Conservation (phyloP, 768 basidiomycete genomes). For the Guyanaporus albipodus region DNA sequence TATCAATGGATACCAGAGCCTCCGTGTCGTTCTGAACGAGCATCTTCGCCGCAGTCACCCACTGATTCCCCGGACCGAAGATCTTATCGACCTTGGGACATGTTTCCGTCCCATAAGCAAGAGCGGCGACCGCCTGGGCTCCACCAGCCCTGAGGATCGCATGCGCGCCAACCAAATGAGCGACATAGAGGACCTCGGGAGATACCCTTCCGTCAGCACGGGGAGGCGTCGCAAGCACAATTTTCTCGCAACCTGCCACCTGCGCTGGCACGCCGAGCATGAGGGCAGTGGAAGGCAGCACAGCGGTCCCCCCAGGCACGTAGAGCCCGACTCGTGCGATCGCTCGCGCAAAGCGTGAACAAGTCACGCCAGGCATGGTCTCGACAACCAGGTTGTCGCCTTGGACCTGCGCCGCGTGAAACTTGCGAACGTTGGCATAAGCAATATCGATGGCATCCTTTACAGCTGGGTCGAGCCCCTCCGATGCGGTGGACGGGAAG, state of each 20-base stretch:
- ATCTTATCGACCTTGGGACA: constrained; percentile 99
- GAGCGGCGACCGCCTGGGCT: constrained; percentile 91
- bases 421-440: constrained; percentile 86
- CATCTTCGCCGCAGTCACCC: constrained; percentile 99
- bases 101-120: constrained; percentile 94
- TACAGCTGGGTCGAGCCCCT: constrained; percentile 59
- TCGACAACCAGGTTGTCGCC: constrained; percentile 73
- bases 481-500: constrained; percentile 44
- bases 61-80: constrained; percentile 98
- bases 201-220: constrained; percentile 88
- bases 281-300: constrained; percentile 93
- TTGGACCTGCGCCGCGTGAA: constrained; percentile 87
- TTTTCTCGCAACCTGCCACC: constrained; percentile 89
- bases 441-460: constrained; percentile 83
- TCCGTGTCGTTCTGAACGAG: constrained; percentile 97
- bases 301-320: constrained; percentile 95
- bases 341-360: constrained; percentile 92
- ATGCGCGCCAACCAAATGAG: constrained; percentile 84
- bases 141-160: constrained; percentile 93
- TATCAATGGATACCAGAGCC: constrained; percentile 94
- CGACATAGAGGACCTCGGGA: constrained; percentile 97
- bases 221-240: constrained; percentile 96
- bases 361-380: constrained; percentile 97
- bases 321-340: constrained; percentile 95
- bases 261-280: constrained; percentile 99